Evolutionary conservation across 2,329 filamentous ascomycete genomes (phyloP).

Genomic region (Fusarium sarcochroum): DNA sequence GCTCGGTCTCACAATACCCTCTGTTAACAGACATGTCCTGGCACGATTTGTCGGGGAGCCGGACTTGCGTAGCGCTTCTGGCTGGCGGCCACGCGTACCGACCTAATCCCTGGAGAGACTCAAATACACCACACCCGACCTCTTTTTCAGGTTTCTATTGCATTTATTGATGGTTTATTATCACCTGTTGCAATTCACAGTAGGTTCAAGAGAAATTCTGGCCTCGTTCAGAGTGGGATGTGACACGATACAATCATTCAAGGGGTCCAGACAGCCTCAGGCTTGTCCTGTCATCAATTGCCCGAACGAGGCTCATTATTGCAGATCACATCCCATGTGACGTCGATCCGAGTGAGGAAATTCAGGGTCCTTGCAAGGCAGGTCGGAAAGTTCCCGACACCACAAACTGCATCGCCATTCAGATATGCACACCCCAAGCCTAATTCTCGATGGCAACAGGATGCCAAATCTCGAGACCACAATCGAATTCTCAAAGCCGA

Average conservation of each 20-base stretch:
- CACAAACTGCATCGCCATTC: constrained; percentile 14
- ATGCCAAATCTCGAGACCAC: constrained; percentile 5
- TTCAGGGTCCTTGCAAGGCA: constrained; percentile 38
- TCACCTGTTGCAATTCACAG: background rate
- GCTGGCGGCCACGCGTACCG: constrained; percentile 15
- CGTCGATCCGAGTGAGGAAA: constrained; percentile 30
- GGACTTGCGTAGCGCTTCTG: constrained; percentile 3
- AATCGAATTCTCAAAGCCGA: constrained; percentile 12
- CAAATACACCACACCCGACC: constrained; percentile 4
- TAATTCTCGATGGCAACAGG: constrained; percentile 20
- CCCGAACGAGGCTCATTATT: constrained; percentile 32
- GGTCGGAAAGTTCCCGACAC: constrained; percentile 25
- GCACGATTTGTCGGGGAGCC: constrained; percentile 12
- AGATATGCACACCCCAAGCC: constrained; percentile 9
- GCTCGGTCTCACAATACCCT: constrained; percentile 20
- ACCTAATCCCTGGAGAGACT: constrained; percentile 10
- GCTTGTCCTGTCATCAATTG: constrained; percentile 9
- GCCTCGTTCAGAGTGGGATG: background rate
- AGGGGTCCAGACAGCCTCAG: background rate
- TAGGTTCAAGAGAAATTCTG: background rate
- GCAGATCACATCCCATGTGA: constrained; percentile 43
- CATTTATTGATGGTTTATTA: background rate
- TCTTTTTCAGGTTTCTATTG: constrained; percentile 23
- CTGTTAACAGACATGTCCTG: background rate
- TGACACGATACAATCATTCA: constrained; percentile 5